Base-by-base conservation (phyloP, 768 basidiomycete genomes). In the Xanthoconium stramineum region DNA sequence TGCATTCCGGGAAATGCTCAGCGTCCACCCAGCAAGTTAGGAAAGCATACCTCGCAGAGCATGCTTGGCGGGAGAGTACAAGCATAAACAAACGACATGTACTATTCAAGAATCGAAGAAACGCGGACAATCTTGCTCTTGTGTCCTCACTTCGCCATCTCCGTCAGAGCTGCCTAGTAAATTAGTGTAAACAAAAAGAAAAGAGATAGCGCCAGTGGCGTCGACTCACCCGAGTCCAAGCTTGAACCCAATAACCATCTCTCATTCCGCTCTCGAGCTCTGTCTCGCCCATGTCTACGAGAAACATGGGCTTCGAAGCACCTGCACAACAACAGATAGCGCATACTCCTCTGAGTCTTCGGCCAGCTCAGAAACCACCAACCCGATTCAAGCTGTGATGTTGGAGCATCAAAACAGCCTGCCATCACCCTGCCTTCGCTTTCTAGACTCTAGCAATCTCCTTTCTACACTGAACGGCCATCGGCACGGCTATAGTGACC, bases 261-360 rank as follows among this genome's bases (percentile, higher is more conserved):
- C 42, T 58, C 66, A 68, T 69, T 30, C 81, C 81, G n/a, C 72
- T 55, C 48, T 74, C 72, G 51, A 95, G 61, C 32, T 85, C 80
- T 43, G 77, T 77, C 55, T 85, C 83, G 0, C 73, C 73, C 76
- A 83, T 77, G 46, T 94, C 90, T 24, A 92, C 72, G 62, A 91
- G 87, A 70, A 87, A 90, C 59, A 80, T 81, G 0, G 94, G 94
- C 28, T 76, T 78, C 1, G 85, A 67, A 39, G 75, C 76, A 13
- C 94, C 94, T 0, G 94, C 94, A 61, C 92, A 94, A 10, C 84
- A 71, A 67, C 94, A 88, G 28, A 92, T 70, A 1, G 86, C 84
- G 52, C n/a, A n/a, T n/a, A n/a, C n/a, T n/a, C n/a, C n/a, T n/a
- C n/a, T n/a, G n/a, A n/a, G n/a, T n/a, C n/a, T n/a, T n/a, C n/a